A percentile compares a stretch with the other conserved stretches of the same genome.
These are phyloP conservation scores for Xylaria sp. DNA, from an alignment of 2,329 filamentous ascomycete species.

Conservation along the genomic window DNA sequence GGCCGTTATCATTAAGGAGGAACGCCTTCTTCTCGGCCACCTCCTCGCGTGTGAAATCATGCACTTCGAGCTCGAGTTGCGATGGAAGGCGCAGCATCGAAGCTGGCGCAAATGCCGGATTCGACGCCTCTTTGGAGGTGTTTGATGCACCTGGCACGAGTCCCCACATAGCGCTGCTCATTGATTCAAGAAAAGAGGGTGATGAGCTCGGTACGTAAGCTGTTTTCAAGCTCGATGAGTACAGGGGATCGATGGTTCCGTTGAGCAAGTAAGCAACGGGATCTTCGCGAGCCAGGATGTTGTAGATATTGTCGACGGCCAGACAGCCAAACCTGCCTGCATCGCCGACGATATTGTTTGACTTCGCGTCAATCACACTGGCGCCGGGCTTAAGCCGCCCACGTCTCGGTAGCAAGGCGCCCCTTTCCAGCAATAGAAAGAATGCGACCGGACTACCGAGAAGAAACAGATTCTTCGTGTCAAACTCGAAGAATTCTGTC, in stretches of 20 bases:
- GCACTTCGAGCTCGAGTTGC: constrained; percentile 85
- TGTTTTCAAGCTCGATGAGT: constrained; percentile 69
- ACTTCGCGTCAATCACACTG: constrained; percentile 55
- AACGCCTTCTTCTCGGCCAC: constrained; percentile 84
- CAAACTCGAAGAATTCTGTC: constrained; percentile 74
- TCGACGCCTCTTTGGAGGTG: constrained; percentile 30
- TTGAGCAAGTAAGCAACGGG: constrained; percentile 91
- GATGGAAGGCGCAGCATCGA: constrained; percentile 49
- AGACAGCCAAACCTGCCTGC: constrained; percentile 80
- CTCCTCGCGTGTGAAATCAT: constrained; percentile 90
- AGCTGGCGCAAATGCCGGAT: constrained; percentile 30
- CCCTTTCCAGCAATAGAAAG: constrained; percentile 80
- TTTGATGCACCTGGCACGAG: constrained; percentile 50
- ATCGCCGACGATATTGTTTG: constrained; percentile 64
- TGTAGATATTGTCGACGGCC: constrained; percentile 94
- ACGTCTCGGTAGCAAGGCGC: constrained; percentile 65
- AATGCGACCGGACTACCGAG: constrained; percentile 88
- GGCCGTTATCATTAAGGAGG: constrained; percentile 90
- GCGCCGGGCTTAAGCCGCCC: constrained; percentile 71
- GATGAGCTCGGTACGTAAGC: constrained; percentile 73
- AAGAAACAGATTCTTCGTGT: constrained; percentile 83
- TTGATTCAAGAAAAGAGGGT: constrained; percentile 58
- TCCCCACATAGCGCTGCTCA: constrained; percentile 58
- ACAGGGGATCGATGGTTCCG: constrained; percentile 76
- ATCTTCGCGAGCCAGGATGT: constrained; percentile 67